These are phyloP conservation scores for Neofusicoccum parvum DNA, from an alignment of 2,329 filamentous ascomycete genomes.

Conservation along the genomic window DNA sequence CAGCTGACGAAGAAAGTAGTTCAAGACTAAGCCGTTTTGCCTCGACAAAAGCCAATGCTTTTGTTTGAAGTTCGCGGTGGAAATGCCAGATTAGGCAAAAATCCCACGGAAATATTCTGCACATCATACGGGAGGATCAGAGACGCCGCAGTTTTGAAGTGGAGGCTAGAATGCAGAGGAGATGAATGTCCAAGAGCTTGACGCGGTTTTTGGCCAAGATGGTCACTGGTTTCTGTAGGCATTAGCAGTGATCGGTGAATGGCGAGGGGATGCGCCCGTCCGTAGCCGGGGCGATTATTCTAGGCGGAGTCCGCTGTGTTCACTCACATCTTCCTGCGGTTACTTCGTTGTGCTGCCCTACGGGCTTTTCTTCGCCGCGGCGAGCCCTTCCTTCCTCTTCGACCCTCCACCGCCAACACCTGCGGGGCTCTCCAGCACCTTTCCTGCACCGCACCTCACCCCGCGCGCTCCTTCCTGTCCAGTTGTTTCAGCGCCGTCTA, in stretches of 20 bases:
- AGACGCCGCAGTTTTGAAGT: no score
- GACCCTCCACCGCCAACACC: neutral
- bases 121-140: no score
- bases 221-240: neutral
- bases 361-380: neutral
- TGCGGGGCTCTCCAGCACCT: neutral
- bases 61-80: no score
- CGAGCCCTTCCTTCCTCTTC: neutral
- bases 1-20: no score
- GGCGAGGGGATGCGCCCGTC: neutral
- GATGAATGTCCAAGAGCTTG: no score
- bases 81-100: no score
- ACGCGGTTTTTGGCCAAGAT: no score
- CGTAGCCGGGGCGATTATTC: neutral
- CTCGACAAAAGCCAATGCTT: no score
- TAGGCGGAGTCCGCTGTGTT: neutral
- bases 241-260: neutral
- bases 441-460: neutral
- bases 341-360: neutral
- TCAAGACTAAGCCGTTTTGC: no score
- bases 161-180: no score
- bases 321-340: neutral
- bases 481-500: neutral
- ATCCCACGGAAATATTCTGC: no score
- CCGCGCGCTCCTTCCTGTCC: neutral